Conservation (phyloP, 768 basidiomycete genomes). For the Amanita molliuscula region DNA sequence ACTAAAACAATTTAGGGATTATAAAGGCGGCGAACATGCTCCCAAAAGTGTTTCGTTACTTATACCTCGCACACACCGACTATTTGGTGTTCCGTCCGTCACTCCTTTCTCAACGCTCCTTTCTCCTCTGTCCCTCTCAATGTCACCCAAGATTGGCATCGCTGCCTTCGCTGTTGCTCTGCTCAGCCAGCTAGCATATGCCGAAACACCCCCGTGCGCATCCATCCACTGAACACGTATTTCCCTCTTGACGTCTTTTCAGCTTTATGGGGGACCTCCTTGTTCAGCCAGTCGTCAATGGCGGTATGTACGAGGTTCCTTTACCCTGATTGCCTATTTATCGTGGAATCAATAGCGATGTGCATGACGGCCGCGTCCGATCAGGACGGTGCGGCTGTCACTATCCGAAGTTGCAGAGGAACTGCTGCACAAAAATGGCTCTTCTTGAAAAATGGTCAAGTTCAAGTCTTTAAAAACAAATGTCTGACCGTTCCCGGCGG, state of each 20-base stretch:
- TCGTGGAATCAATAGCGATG: conserved; percentile 22
- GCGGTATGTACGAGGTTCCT: conserved; percentile 17
- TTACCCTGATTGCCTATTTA: not conserved
- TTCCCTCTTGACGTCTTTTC: not conserved
- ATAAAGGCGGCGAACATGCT: no score
- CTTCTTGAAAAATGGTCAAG: conserved; percentile 29
- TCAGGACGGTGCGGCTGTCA: conserved; percentile 35
- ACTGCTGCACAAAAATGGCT: conserved; percentile 37
- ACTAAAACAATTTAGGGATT: no score
- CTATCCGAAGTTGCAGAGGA: conserved; percentile 35
- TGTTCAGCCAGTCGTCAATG: conserved; percentile 32
- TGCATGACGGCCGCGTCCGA: conserved; percentile 43
- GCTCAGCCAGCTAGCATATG: conserved; percentile 9
- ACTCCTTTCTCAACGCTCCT: not conserved
- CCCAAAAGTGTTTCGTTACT: no score
- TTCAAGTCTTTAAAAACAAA: conserved; percentile 35
- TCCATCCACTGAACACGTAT: not conserved
- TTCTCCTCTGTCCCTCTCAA: not conserved
- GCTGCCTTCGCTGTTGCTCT: not conserved
- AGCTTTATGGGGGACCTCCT: conserved; percentile 34
- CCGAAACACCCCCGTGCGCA: conserved; percentile 21
- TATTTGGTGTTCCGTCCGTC: not conserved
- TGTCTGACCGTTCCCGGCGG: conserved; percentile 41
- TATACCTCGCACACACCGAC: no score
- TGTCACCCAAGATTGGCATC: not conserved